Evolutionary conservation across 2,329 filamentous ascomycete species (phyloP), one percentile per base, ranked within the genome.

Genomic region (Diaporthe eres): DNA sequence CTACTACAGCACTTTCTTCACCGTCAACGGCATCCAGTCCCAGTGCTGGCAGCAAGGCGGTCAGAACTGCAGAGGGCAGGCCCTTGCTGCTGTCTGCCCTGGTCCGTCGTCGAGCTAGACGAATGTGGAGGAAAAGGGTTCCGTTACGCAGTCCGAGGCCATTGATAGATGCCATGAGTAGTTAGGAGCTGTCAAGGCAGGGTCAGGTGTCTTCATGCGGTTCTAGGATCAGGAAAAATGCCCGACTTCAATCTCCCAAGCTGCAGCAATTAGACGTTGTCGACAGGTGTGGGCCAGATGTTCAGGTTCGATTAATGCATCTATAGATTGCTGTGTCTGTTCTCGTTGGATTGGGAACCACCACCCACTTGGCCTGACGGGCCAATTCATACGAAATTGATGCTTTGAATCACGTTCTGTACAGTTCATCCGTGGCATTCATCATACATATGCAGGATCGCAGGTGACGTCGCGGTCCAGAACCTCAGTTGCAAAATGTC

Each of bases 1-100:
- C 44, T 76, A 76, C 44, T 74, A 47, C 12, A 74, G 75, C 72
- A 61, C 61, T 1, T 76, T 76, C 25, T 60, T 31, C 72, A 17
- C 61, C 7, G 42, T 76, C 31, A 76, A 76, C 13, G 63, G 70
- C 34, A 49, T 74, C 5, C 47, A 74, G 67, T 49, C 72, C 28
- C 17, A 72, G 34, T 74, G 75, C 17, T 65, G 74, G 72, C 72
- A 72, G 9, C 72, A 34, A 4, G 60, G 34, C 2, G 75, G 67
- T 47, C 9, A 34, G n/a, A 68, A 72, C 51, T 76, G 72, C 51
- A 61, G 39, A 53, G 28, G 51, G 19, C 55, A 42, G n/a, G 57
- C 75, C 17, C 34, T 76, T 49, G 51, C 61, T 47, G 58, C 71
- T 51, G 75, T 76, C 28, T 76, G 75, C 28, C 12, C 55, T 12